Percentiles rank a stretch among this genome's conserved stretches.
Conservation (phyloP, 2,329 filamentous ascomycete genomes). For the Paecilomyces dactylethromorphus region DNA sequence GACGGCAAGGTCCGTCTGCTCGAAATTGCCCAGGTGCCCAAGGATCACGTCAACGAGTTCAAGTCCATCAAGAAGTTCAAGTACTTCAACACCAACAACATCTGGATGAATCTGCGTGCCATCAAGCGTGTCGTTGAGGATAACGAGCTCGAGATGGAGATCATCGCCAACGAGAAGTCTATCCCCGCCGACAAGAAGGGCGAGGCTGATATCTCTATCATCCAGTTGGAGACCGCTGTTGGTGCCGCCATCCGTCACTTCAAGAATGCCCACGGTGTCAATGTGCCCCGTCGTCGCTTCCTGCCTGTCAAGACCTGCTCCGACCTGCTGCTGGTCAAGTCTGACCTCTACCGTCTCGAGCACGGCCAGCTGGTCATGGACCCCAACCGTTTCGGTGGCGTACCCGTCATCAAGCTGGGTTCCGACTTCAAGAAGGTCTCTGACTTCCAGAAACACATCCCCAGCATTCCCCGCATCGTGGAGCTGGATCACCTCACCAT, state of each 20-base stretch:
- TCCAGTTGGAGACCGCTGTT: conserved; percentile 97
- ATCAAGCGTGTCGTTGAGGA: conserved; percentile 99
- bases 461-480: conserved; percentile 45
- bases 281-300: conserved; percentile 95
- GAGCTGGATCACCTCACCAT: conserved; percentile 76
- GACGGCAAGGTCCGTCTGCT: conserved; percentile 94
- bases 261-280: conserved; percentile 97
- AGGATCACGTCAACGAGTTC: conserved; percentile 99
- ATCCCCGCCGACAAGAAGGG: conserved; percentile 99
- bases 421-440: conserved; percentile 99
- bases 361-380: conserved; percentile 98
- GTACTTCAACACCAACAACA: conserved; percentile 99
- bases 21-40: conserved; percentile 98
- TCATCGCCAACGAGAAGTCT: conserved; percentile 98
- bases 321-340: conserved; percentile 99
- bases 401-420: conserved; percentile 96
- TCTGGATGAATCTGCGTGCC: conserved; percentile 97
- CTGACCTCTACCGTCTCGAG: conserved; percentile 96
- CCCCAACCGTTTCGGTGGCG: conserved; percentile 90
- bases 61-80: conserved; percentile 99
- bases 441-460: conserved; percentile 51
- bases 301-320: conserved; percentile 99
- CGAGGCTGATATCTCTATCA: conserved; percentile 93
- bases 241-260: conserved; percentile 98
- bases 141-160: conserved; percentile 98